phyloP scores from a whole-genome alignment of 1,284 basidiomycete species.

The Ganoderma leucocontextum region DNA sequence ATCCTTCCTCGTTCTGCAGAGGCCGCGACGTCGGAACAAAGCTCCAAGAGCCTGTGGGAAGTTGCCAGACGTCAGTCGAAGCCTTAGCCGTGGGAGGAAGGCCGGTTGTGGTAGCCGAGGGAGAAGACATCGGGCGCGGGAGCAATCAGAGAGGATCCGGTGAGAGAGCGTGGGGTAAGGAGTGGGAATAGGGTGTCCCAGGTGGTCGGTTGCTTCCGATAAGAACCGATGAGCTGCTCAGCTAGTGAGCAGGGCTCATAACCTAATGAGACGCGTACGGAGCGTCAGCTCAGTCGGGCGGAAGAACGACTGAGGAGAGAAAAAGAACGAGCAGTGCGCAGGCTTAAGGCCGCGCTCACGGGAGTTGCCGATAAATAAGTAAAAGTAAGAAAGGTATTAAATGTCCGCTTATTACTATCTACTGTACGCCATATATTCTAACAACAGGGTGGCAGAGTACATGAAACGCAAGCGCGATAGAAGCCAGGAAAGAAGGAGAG shows the following conservation, averaged over 20 bases:
- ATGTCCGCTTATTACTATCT: too few relatives aligned
- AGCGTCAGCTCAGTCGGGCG: too few relatives aligned
- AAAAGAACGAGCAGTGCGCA: too few relatives aligned
- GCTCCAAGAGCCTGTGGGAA: too few relatives aligned
- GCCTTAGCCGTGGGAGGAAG: background rate
- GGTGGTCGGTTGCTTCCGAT: background rate
- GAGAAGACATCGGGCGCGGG: background rate
- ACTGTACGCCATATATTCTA: background rate
- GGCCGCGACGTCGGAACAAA: conserved; percentile 10
- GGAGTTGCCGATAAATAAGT: too few relatives aligned
- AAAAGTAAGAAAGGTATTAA: too few relatives aligned
- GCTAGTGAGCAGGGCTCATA: conserved; percentile 12
- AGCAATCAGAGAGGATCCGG: background rate
- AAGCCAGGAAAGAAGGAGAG: background rate
- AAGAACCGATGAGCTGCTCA: background rate
- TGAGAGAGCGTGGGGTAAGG: too few relatives aligned
- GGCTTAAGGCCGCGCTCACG: too few relatives aligned
- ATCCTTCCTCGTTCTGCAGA: conserved; percentile 16
- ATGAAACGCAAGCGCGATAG: background rate
- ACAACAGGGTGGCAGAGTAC: background rate
- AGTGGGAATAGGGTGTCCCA: background rate
- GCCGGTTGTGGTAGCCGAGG: too few relatives aligned
- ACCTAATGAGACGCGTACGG: conserved; percentile 7
- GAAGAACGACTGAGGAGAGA: too few relatives aligned
- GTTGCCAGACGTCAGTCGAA: conserved; percentile 3